phyloP scores from a whole-genome alignment of 805 yeast species.

The Tetrapisispora iriomotensis region DNA sequence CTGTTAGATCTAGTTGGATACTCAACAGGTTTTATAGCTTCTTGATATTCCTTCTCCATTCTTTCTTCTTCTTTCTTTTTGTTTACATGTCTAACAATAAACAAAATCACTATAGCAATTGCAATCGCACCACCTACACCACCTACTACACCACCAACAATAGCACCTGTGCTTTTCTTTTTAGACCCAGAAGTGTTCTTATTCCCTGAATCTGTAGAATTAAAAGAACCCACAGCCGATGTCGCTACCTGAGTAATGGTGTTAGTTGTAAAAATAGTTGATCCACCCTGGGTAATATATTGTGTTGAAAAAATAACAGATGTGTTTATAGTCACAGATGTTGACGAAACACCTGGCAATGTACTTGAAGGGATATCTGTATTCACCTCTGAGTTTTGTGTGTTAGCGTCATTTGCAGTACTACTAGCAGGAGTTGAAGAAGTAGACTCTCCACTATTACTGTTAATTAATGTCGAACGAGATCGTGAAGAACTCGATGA shows the following conservation, averaged over 20 bases:
- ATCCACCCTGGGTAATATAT: constrained; percentile 24
- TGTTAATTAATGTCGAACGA: constrained; percentile 1
- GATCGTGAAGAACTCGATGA: constrained; percentile 6
- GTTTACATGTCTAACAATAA: constrained; percentile 31
- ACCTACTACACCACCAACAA: constrained; percentile 56
- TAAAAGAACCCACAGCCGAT: constrained; percentile 9
- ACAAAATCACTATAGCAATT: constrained; percentile 32
- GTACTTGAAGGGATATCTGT: constrained; percentile 19
- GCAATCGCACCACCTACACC: constrained; percentile 40
- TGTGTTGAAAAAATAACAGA: constrained; percentile 18
- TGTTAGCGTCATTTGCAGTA: too few species aligned
- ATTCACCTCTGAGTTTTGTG: too few species aligned
- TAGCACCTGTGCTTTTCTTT: constrained; percentile 39
- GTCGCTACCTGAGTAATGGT: constrained; percentile 17
- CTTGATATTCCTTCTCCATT: constrained; percentile 49
- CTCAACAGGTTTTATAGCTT: constrained; percentile 42
- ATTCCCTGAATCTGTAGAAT: too few species aligned
- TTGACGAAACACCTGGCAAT: constrained; percentile 4
- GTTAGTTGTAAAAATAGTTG: constrained; percentile 22
- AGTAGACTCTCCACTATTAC: constrained; percentile 5
- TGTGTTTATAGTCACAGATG: constrained; percentile 3
- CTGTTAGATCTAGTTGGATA: constrained; percentile 12
- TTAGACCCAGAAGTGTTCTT: constrained; percentile 3
- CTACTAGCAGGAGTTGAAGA: constrained; percentile 8
- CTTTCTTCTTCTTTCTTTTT: constrained; percentile 36